Evolutionary conservation across 176 grass and related monocot species (phyloP).

Genomic region (Saccharum spontaneum): DNA sequence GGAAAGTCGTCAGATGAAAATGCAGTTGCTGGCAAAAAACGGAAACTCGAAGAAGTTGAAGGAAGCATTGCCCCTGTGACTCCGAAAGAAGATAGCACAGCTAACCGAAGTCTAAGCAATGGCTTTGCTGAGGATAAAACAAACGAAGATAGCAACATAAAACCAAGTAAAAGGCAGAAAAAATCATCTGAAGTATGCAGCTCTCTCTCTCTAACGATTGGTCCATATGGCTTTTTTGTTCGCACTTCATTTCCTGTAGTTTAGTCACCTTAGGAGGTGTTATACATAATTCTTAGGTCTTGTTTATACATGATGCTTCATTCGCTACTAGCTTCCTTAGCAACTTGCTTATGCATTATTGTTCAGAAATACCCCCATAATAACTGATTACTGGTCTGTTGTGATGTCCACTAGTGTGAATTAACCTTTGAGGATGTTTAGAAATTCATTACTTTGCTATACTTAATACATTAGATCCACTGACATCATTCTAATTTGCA

Average conservation of each 20-base stretch:
- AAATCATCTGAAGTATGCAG: constrained; percentile 62
- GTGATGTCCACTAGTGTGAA: background rate
- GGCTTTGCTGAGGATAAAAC: constrained; percentile 41
- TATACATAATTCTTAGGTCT: background rate
- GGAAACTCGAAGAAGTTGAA: constrained; percentile 52
- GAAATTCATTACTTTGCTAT: background rate
- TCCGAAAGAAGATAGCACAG: constrained; percentile 31
- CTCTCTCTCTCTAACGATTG: background rate
- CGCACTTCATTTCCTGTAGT: background rate
- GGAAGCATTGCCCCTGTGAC: constrained; percentile 10
- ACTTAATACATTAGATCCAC: background rate
- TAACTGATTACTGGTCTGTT: background rate
- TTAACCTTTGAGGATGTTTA: background rate
- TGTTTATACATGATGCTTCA: background rate
- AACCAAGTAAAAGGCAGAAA: constrained; percentile 65
- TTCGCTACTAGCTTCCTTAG: constrained; percentile 4
- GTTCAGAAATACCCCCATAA: background rate
- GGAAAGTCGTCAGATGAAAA: constrained; percentile 33
- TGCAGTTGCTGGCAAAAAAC: constrained; percentile 51
- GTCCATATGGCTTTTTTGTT: background rate
- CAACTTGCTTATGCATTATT: background rate
- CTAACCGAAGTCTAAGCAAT: constrained; percentile 29
- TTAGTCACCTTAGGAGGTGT: background rate
- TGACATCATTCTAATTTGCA: background rate
- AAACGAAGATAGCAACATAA: constrained; percentile 20